phyloP scores from a whole-genome alignment of 768 basidiomycete genomes.

The Rhizopogon vinicolor region DNA sequence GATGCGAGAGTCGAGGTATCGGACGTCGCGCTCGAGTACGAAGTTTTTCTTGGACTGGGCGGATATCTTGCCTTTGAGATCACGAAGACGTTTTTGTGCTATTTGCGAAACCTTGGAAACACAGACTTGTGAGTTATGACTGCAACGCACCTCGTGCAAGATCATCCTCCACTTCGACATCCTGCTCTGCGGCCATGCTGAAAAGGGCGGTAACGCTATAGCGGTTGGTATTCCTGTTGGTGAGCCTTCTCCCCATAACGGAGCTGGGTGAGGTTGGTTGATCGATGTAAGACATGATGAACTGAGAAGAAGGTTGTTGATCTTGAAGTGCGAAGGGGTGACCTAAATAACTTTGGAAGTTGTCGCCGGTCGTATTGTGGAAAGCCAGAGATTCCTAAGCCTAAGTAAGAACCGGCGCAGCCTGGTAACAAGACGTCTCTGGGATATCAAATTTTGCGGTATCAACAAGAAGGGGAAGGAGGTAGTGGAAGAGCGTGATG shows the following conservation, averaged over 20 bases:
- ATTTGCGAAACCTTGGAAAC: constrained; percentile 2
- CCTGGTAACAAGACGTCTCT: constrained; percentile 14
- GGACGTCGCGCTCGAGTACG: constrained; percentile 96
- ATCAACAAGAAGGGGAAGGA: constrained; percentile 24
- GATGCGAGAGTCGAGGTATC: constrained; percentile 96
- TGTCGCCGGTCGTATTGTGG: not conserved
- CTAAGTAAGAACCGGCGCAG: constrained; percentile 40
- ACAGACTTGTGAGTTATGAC: not conserved
- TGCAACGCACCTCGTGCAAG: constrained; percentile 75
- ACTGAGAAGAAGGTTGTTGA: not conserved
- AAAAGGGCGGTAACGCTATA: constrained; percentile 95
- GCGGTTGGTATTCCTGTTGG: constrained; percentile 92
- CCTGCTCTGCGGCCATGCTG: constrained; percentile 98
- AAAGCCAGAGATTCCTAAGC: constrained; percentile 16
- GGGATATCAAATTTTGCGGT: constrained; percentile 24
- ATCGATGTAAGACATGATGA: constrained; percentile 57
- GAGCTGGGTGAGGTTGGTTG: constrained; percentile 58
- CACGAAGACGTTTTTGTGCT: constrained; percentile 97
- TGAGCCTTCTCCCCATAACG: constrained; percentile 69
- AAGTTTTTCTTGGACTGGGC: constrained; percentile 99
- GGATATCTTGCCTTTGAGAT: constrained; percentile 95
- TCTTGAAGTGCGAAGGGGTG: constrained; percentile 2
- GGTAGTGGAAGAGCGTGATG: not conserved
- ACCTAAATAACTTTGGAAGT: constrained; percentile 6
- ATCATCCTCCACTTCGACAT: constrained; percentile 97